Conservation (phyloP, 2,329 filamentous ascomycete species). For the Lasiodiplodia sp. region DNA sequence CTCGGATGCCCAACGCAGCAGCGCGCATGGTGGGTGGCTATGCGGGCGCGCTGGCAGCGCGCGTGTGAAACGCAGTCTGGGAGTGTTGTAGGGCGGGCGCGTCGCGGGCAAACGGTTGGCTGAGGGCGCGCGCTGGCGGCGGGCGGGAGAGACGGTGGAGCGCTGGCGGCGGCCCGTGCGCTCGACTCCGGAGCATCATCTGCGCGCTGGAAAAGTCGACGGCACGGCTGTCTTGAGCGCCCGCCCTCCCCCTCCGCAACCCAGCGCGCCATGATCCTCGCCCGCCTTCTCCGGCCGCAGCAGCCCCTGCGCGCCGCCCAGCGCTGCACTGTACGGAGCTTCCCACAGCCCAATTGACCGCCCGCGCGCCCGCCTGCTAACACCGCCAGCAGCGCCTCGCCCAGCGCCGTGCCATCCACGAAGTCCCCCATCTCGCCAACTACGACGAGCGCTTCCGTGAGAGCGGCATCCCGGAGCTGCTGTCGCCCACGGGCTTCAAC, state of each 20-base stretch:
- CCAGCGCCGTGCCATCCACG: conserved; percentile 45
- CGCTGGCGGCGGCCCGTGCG: conserved; percentile 19
- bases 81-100: conserved; percentile 16
- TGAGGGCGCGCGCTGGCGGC: conserved; percentile 2
- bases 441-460: conserved; percentile 55
- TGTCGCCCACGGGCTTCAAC: conserved; percentile 73
- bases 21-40: conserved; percentile 20
- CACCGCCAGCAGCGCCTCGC: background rate
- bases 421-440: conserved; percentile 50
- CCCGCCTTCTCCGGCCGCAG: conserved; percentile 22
- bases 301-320: conserved; percentile 41
- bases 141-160: conserved; percentile 16
- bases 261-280: conserved; percentile 28
- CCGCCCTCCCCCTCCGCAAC: conserved; percentile 18
- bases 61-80: conserved; percentile 23
- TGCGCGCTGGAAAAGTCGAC: conserved; percentile 27
- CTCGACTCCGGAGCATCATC: conserved; percentile 16
- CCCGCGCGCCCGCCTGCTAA: conserved; percentile 13
- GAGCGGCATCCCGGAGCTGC: conserved; percentile 72
- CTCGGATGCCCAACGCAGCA: conserved; percentile 23
- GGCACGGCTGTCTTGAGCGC: conserved; percentile 14
- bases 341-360: conserved; percentile 23
- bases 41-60: conserved; percentile 26
- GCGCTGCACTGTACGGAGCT: conserved; percentile 20
- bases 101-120: conserved; percentile 14